Evolutionary conservation across 192 early-diverging fungal genomes (phyloP), one percentile per base, ranked within the genome.

Genomic region (Coemansia sp.): DNA sequence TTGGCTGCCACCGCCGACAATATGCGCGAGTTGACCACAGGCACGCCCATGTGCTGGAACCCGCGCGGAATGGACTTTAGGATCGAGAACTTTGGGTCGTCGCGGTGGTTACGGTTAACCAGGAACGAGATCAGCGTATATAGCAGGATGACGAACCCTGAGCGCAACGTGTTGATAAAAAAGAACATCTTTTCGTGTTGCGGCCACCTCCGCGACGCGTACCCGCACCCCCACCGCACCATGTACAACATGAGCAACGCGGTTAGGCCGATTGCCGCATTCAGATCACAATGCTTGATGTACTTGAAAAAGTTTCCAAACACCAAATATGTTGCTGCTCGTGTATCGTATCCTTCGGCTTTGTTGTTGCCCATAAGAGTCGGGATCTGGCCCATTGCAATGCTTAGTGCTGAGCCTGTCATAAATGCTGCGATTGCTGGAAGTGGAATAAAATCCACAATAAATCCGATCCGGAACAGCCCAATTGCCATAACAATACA

Each of bases 401-500:
- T 92, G 25, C 85, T 89, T 4, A 92, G 63, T 14, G 90, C 93
- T 19, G 90, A 89, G 8, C 94, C 94, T 2, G 93, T 86, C 64
- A 90, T 93, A 69, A 95, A 97, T 0, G 93, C 94, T 1, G 89
- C 88, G 64, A 97, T 88, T 24, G 91, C 90, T 1, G 93, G 86
- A 19, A 83, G 72, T 24, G 91, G 88, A 66, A 97, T 91, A 65
- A 95, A 94, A 65, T 95, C 90, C 41, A 95, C 88, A 27, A 95
- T 75, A 53, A 93, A 84, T 5, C 95, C 95, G 12, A 97, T 79
- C 5, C 92, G 89, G 15, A 95, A 67, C 9, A 94, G 59, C 21
- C 93, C 95, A 29, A 97, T 62, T 43, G 83, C 73, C 12, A 87
- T 75, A 14, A 89, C 70, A 22, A 93, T 78, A 19, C 91, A 67